Conservation (phyloP, 345 rosid genomes). For the Nephelium lappaceum region DNA sequence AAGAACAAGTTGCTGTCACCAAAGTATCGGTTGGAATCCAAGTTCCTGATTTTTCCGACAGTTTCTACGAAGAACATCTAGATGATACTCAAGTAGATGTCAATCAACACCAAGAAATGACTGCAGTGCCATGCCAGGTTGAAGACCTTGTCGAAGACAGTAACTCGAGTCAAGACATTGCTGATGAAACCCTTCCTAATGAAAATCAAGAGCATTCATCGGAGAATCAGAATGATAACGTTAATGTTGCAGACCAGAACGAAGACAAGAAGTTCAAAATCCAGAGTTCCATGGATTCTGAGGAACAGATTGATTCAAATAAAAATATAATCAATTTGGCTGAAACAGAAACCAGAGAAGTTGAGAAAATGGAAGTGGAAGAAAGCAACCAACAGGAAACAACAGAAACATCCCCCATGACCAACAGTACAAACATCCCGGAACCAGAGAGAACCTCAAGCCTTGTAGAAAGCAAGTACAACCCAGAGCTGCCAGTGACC, state of each 20-base stretch:
- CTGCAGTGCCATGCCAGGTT: background rate
- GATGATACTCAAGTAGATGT: slow-evolving; percentile 17
- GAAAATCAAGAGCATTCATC: slow-evolving; percentile 9
- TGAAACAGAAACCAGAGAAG: slow-evolving; percentile 27
- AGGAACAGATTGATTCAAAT: slow-evolving; percentile 27
- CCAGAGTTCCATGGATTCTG: slow-evolving; percentile 18
- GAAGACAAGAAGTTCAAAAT: slow-evolving; percentile 21
- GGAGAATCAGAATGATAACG: background rate
- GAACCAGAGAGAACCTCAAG: slow-evolving; percentile 19
- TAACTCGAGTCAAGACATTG: slow-evolving; percentile 5
- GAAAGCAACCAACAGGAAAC: slow-evolving; percentile 21
- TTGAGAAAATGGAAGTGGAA: slow-evolving; percentile 32
- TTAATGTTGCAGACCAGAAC: slow-evolving; percentile 13
- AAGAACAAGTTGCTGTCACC: background rate
- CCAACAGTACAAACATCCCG: slow-evolving; percentile 9
- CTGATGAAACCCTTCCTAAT: slow-evolving; percentile 12
- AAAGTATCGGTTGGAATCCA: slow-evolving; percentile 14
- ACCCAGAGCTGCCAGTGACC: slow-evolving; percentile 31
- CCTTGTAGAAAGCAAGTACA: slow-evolving; percentile 26
- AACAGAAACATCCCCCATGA: slow-evolving; percentile 20
- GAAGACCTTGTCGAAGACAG: slow-evolving; percentile 8
- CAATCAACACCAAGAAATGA: slow-evolving; percentile 1
- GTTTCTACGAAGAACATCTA: slow-evolving; percentile 4
- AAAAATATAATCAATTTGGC: slow-evolving; percentile 12
- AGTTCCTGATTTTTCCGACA: slow-evolving; percentile 11